These are phyloP conservation scores for Fusarium lyarnte DNA, from an alignment of 2,329 filamentous ascomycete species.

Conservation along the genomic window DNA sequence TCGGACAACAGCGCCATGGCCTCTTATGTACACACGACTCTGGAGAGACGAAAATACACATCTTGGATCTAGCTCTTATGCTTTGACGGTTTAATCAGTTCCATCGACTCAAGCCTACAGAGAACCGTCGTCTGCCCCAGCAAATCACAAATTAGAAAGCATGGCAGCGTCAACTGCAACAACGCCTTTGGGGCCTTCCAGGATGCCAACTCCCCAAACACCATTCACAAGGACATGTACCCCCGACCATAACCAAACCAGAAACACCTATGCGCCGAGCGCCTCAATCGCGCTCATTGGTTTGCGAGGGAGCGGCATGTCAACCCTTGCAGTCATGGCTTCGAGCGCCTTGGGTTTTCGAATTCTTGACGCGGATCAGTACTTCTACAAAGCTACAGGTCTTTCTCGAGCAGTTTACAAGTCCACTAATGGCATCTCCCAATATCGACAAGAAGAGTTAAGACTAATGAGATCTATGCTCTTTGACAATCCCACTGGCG, in stretches of 20 bases:
- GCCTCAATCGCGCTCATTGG: constrained; percentile 1
- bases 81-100: neutral
- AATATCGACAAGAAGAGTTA: constrained; percentile 8
- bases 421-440: neutral
- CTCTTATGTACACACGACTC: neutral
- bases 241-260: neutral
- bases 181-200: accelerated
- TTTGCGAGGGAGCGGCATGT: constrained; percentile 6
- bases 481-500: neutral
- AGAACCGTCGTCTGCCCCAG: neutral
- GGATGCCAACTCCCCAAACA: neutral
- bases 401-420: neutral
- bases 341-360: neutral
- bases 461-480: constrained; percentile 4
- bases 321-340: neutral
- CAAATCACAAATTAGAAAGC: accelerated
- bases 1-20: neutral
- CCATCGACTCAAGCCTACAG: no score
- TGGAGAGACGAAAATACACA: accelerated
- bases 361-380: constrained; percentile 4
- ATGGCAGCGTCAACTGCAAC: accelerated
- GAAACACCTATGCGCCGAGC: neutral
- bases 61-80: accelerated
- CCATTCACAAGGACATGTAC: neutral
- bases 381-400: neutral